Conservation (phyloP, 1,139 yeast species). For the Nadsonia commutata region DNA sequence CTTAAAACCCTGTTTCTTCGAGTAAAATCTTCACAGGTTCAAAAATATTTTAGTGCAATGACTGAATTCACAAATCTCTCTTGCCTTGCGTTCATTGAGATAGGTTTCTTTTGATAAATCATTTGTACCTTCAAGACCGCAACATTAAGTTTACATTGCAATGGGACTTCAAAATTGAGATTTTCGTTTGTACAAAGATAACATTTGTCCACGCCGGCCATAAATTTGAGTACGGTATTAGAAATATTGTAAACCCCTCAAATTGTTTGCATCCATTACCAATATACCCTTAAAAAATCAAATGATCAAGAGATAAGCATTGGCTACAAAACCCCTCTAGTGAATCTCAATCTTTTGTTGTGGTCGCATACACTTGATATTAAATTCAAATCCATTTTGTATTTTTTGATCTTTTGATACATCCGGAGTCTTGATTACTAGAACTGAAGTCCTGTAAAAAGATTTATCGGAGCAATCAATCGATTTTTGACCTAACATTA, state of each 20-base stretch:
- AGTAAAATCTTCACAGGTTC: not conserved
- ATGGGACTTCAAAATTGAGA: not conserved
- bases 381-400: too few species aligned
- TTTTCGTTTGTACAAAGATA: not conserved
- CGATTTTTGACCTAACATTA: not conserved
- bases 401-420: too few species aligned
- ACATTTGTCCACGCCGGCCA: not conserved
- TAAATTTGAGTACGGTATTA: too few species aligned
- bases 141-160: not conserved
- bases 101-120: too few species aligned
- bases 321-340: not conserved
- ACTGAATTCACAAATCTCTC: not conserved
- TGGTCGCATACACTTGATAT: not conserved
- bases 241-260: not conserved
- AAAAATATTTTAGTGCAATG: not conserved
- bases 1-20: not conserved
- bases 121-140: not conserved
- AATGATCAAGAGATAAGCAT: not conserved
- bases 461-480: too few species aligned
- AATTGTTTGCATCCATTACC: not conserved
- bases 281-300: not conserved
- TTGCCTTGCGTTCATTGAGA: too few species aligned
- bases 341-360: too few species aligned
- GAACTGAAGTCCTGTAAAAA: too few species aligned
- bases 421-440: too few species aligned